phyloP scores from a whole-genome alignment of 768 basidiomycete species.

The Albatrellus ellisii region DNA sequence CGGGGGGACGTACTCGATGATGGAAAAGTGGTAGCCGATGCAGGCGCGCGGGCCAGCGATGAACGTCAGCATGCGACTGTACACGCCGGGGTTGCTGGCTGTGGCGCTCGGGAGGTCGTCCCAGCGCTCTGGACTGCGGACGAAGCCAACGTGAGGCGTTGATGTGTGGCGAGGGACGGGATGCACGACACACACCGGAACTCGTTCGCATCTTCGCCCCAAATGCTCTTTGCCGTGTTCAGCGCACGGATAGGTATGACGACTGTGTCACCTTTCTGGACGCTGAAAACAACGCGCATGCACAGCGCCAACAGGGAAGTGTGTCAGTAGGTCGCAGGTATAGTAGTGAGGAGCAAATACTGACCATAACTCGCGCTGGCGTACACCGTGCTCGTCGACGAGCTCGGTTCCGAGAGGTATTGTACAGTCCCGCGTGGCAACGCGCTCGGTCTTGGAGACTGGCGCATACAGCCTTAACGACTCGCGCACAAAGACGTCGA shows the following conservation, averaged over 20 bases:
- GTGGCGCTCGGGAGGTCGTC: slow-evolving; percentile 6
- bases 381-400: slow-evolving; percentile 10
- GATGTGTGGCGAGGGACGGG: not conserved
- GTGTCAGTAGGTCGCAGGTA: no score
- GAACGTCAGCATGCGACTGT: slow-evolving; percentile 10
- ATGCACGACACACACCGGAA: slow-evolving; percentile 12
- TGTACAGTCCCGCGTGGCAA: slow-evolving; percentile 8
- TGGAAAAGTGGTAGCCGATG: slow-evolving; percentile 13
- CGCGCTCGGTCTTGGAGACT: slow-evolving; percentile 7
- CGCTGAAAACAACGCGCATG: not conserved
- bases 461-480: slow-evolving; percentile 10
- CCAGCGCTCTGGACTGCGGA: slow-evolving; percentile 14
- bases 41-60: slow-evolving; percentile 10
- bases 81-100: slow-evolving; percentile 7
- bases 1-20: slow-evolving; percentile 8
- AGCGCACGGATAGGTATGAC: slow-evolving; percentile 8
- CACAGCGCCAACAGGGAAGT: no score
- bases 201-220: slow-evolving; percentile 16
- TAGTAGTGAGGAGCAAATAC: not conserved
- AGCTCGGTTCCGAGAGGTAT: slow-evolving; percentile 11
- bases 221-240: slow-evolving; percentile 8
- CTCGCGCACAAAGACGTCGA: slow-evolving; percentile 24
- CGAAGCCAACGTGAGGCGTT: not conserved
- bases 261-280: slow-evolving; percentile 5
- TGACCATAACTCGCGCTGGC: slow-evolving; percentile 11